Percentiles rank a stretch among this genome's conserved stretches.
phyloP scores from a whole-genome alignment of 2,329 filamentous ascomycete genomes.

The Cladophialophora bantiana region DNA sequence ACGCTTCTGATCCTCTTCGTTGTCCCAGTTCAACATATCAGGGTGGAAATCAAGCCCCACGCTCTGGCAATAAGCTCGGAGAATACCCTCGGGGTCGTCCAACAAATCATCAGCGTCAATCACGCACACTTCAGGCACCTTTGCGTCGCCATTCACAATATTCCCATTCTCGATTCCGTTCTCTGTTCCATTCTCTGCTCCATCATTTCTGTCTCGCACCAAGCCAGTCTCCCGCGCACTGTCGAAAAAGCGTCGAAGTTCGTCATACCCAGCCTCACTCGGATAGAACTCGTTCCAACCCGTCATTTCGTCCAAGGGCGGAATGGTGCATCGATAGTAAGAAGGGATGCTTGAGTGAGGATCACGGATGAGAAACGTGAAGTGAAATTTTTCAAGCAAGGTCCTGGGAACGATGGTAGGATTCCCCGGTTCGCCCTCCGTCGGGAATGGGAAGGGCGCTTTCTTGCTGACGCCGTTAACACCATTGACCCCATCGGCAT shows the following conservation, averaged over 20 bases:
- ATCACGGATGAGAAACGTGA: constrained; percentile 95
- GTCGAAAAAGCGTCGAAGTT: constrained; percentile 86
- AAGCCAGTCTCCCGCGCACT: constrained; percentile 74
- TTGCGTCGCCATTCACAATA: constrained; percentile 36
- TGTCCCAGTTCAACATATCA: constrained; percentile 84
- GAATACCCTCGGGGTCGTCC: constrained; percentile 77
- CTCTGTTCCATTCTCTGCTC: constrained; percentile 41
- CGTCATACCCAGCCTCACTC: constrained; percentile 86
- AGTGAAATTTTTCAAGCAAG: constrained; percentile 82
- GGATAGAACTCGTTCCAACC: constrained; percentile 88
- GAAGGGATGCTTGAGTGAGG: constrained; percentile 90
- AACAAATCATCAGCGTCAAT: constrained; percentile 94
- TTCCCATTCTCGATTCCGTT: constrained; percentile 42
- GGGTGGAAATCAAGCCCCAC: constrained; percentile 78
- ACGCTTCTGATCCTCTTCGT: constrained; percentile 71
- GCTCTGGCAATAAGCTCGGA: constrained; percentile 80
- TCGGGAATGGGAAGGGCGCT: constrained; percentile 65
- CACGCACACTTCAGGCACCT: constrained; percentile 73
- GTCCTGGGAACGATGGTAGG: constrained; percentile 82
- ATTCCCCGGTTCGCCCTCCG: constrained; percentile 70
- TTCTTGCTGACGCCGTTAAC: constrained; percentile 45
- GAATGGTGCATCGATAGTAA: constrained; percentile 92
- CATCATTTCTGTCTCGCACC: constrained; percentile 72
- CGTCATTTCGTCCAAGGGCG: constrained; percentile 80
- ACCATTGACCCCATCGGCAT: constrained; percentile 33